Percentiles rank a stretch among this genome's conserved stretches.
These are phyloP conservation scores for Ophiostoma ips DNA, from an alignment of 2,329 filamentous ascomycete genomes.

Conservation along the genomic window DNA sequence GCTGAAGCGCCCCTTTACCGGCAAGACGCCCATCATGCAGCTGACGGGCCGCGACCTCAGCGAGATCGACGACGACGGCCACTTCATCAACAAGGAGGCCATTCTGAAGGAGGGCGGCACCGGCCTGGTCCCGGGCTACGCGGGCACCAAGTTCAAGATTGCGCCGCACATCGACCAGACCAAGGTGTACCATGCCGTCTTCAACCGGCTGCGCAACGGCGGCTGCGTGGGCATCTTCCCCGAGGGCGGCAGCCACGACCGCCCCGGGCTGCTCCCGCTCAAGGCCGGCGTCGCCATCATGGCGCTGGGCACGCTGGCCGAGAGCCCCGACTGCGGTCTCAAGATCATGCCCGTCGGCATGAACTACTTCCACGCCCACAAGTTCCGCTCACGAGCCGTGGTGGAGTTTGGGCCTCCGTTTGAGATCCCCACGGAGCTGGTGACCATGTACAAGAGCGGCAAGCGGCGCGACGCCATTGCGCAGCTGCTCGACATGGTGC, in stretches of 20 bases:
- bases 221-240: slow-evolving; percentile 95
- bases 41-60: slow-evolving; percentile 55
- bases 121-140: slow-evolving; percentile 45
- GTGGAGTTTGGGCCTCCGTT: slow-evolving; percentile 89
- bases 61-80: slow-evolving; percentile 54
- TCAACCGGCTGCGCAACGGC: slow-evolving; percentile 63
- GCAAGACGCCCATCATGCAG: slow-evolving; percentile 59
- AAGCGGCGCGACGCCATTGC: slow-evolving; percentile 79
- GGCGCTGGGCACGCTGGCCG: slow-evolving; percentile 79
- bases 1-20: slow-evolving; percentile 78
- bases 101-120: slow-evolving; percentile 25
- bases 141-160: slow-evolving; percentile 72
- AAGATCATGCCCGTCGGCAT: slow-evolving; percentile 95
- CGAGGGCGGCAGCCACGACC: slow-evolving; percentile 90
- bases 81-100: slow-evolving; percentile 38
- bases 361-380: slow-evolving; percentile 99
- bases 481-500: slow-evolving; percentile 71
- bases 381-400: slow-evolving; percentile 90
- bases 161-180: slow-evolving; percentile 92
- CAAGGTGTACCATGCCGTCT: slow-evolving; percentile 86
- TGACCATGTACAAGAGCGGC: slow-evolving; percentile 71
- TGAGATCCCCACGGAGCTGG: slow-evolving; percentile 67
- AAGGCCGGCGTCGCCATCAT: slow-evolving; percentile 98
- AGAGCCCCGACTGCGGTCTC: slow-evolving; percentile 72
- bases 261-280: slow-evolving; percentile 77